Base-by-base conservation (phyloP, 768 basidiomycete species). In the Amanita jacksonii region DNA sequence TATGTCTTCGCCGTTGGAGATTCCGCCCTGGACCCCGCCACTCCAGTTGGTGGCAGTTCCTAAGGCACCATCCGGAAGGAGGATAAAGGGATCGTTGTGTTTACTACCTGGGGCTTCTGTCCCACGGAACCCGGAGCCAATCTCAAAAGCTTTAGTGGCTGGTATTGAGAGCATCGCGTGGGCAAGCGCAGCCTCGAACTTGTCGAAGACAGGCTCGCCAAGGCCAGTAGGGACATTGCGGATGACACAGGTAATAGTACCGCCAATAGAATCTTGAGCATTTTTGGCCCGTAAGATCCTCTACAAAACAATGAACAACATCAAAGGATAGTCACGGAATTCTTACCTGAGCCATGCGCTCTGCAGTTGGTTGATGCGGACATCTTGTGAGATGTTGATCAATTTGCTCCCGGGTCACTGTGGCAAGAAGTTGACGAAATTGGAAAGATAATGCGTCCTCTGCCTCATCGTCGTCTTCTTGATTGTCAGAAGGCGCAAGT, bases 121-220 rank as follows among this genome's bases (percentile, higher is more conserved):
- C 5, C 96, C 96, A 51, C 78, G 74, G 74, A 99, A 96, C 19
- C 96, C 96, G 23, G 90, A 94, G 31, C 96, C 96, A 51, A 98
- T 81, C 66, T 99, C 96, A 62, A 99, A 98, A 5, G 81, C 91
- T 59, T 99, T 99, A 43, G 96, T 98, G 13, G 96, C 94, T 20
- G 96, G 96, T 57, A 99, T 96, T 43, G 92, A 96, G 41, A 99
- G 76, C 94, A 99, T 98, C 6, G 96, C 96, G 59, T 98, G 96
- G 9, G 77, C 94, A 48, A 99, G 81, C 50, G 77, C 77, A 15
- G 96, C 96, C 64, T 96, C 94, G 61, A 98, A 84, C 65, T 98
- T 98, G 76, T 99, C 93, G 63, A 99, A 98, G 40, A 89, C 85
- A 42, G 96, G 96, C 62, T 98, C 96, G 39, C 96, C 96, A 22